These are phyloP conservation scores for Aspergillus alliaceus DNA, from an alignment of 2,329 filamentous ascomycete species.

Conservation along the genomic window DNA sequence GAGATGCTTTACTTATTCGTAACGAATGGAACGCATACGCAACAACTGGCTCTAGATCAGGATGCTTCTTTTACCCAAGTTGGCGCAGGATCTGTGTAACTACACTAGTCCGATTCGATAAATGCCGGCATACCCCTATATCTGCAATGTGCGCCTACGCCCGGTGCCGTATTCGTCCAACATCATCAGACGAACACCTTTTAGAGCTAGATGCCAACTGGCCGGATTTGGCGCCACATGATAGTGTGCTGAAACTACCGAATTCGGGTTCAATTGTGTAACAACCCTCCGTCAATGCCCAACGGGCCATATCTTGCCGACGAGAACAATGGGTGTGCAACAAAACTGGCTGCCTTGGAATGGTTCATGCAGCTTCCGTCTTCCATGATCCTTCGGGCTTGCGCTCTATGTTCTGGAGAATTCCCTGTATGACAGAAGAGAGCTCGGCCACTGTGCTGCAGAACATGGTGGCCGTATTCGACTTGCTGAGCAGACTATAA, in stretches of 20 bases:
- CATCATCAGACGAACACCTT: slow-evolving; percentile 1
- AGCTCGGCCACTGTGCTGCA: not conserved
- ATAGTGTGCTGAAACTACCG: not conserved
- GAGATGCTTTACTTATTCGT: not conserved
- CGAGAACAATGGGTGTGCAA: not conserved
- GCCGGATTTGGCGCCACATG: not conserved
- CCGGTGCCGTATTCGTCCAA: slow-evolving; percentile 1
- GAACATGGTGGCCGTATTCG: not conserved
- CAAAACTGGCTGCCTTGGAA: not conserved
- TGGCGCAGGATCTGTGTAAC: not conserved
- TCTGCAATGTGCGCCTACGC: not conserved
- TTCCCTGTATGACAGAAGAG: not conserved
- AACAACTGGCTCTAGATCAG: not conserved
- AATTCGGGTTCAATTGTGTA: not conserved
- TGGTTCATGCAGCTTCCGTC: not conserved
- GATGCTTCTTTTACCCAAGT: not conserved
- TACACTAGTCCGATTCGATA: not conserved
- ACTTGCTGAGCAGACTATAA: not conserved
- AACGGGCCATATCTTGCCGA: not conserved
- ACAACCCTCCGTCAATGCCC: not conserved
- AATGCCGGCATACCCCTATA: slow-evolving; percentile 1
- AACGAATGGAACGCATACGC: not conserved
- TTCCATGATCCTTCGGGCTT: not conserved
- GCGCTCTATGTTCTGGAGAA: not conserved
- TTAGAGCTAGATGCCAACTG: not conserved